phyloP scores from a whole-genome alignment of 345 rosid genomes.

The Eutrema yunnanense region DNA sequence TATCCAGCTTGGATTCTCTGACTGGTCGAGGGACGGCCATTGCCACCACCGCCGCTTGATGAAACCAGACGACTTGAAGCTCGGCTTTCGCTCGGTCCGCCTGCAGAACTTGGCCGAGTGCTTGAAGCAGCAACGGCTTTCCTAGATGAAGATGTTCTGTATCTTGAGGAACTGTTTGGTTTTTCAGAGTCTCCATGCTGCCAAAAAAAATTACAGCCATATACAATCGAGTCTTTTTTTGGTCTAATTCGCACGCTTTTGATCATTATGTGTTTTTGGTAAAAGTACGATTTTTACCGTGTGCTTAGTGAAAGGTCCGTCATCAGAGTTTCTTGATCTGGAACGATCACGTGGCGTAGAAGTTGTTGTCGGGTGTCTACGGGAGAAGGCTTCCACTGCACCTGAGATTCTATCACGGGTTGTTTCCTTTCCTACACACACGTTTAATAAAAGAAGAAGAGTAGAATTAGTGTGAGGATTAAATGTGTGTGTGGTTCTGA shows the following conservation, averaged over 20 bases:
- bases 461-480: conserved; percentile 7
- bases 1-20: conserved; percentile 50
- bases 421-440: conserved; percentile 49
- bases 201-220: not conserved
- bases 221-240: not conserved
- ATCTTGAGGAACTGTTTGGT: conserved; percentile 44
- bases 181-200: conserved; percentile 56
- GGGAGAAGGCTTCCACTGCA: conserved; percentile 66
- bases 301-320: conserved; percentile 47
- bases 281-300: conserved; percentile 34
- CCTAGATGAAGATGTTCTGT: conserved; percentile 56
- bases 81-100: conserved; percentile 57
- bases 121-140: conserved; percentile 51
- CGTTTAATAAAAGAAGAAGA: not conserved
- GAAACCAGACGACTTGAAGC: conserved; percentile 46
- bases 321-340: conserved; percentile 51
- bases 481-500: conserved; percentile 16
- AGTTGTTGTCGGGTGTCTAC: conserved; percentile 45
- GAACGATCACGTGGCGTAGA: conserved; percentile 43
- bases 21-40: conserved; percentile 44
- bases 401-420: conserved; percentile 55
- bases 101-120: conserved; percentile 68
- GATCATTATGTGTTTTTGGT: not conserved
- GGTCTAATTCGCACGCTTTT: not conserved
- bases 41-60: conserved; percentile 41